Percentiles rank a stretch among this genome's conserved stretches.
These are phyloP conservation scores for Ustilago curta DNA, from an alignment of 1,284 basidiomycete species.

Conservation along the genomic window DNA sequence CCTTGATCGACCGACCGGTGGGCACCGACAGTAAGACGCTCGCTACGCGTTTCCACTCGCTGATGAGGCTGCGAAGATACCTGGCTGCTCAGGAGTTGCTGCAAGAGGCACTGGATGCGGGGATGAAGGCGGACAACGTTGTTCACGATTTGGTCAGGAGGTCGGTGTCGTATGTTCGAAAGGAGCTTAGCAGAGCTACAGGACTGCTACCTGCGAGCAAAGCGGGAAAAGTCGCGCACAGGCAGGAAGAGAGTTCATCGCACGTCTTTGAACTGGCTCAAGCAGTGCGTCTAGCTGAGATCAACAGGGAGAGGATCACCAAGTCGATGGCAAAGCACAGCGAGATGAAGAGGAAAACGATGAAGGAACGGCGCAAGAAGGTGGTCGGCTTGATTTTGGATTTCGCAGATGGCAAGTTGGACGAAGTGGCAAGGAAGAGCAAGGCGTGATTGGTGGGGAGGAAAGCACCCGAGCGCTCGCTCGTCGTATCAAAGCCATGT, in stretches of 20 bases:
- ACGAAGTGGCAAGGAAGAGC: slow-evolving; percentile 7
- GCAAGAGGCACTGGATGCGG: slow-evolving; percentile 25
- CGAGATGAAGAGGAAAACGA: slow-evolving; percentile 1
- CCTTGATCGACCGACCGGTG: slow-evolving; percentile 28
- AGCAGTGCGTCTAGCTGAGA: slow-evolving; percentile 5
- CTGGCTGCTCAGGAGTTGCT: slow-evolving; percentile 46
- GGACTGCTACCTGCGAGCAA: neutral
- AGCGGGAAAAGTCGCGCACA: neutral
- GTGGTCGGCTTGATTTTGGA: slow-evolving; percentile 32
- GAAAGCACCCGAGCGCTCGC: neutral
- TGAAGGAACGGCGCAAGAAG: slow-evolving; percentile 32
- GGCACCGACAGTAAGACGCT: slow-evolving; percentile 24
- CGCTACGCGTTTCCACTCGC: slow-evolving; percentile 34
- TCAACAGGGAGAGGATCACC: slow-evolving; percentile 13
- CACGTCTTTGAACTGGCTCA: slow-evolving; percentile 23
- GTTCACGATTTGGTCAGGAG: slow-evolving; percentile 24
- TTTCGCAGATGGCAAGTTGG: slow-evolving; percentile 34
- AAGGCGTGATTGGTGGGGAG: neutral
- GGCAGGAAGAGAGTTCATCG: neutral
- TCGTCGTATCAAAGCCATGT: neutral
- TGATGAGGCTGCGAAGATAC: slow-evolving; percentile 27
- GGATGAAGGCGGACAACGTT: slow-evolving; percentile 31
- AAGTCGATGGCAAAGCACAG: neutral
- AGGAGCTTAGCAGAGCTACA: neutral
- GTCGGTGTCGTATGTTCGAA: slow-evolving; percentile 26